These are phyloP conservation scores for Filobasidium wieringae DNA, from an alignment of 768 basidiomycete genomes.

Conservation along the genomic window DNA sequence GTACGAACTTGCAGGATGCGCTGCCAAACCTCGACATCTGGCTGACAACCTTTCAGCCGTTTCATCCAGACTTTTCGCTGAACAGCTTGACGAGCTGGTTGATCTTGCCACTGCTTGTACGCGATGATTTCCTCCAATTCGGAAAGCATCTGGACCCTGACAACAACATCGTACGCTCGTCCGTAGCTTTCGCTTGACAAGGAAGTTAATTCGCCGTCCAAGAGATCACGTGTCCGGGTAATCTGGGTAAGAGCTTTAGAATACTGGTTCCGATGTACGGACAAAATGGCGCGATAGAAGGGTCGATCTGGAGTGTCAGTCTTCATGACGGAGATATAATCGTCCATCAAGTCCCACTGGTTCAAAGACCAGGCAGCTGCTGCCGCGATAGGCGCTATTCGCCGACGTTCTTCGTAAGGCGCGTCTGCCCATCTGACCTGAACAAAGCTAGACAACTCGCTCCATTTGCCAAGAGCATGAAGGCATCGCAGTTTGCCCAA, in stretches of 20 bases:
- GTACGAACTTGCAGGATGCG: constrained; percentile 91
- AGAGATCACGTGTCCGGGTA: constrained; percentile 76
- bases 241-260: constrained; percentile 80
- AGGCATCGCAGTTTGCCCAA: constrained; percentile 90
- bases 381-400: constrained; percentile 92
- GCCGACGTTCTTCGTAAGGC: constrained; percentile 66
- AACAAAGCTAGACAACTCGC: constrained; percentile 70
- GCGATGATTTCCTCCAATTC: constrained; percentile 95
- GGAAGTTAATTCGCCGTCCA: constrained; percentile 81
- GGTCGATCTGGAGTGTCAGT: constrained; percentile 82
- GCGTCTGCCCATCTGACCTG: constrained; percentile 78
- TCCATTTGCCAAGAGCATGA: constrained; percentile 97
- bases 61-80: constrained; percentile 98
- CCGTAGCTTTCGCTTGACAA: constrained; percentile 93
- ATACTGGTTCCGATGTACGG: constrained; percentile 93
- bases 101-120: constrained; percentile 88
- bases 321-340: constrained; percentile 89
- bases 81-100: constrained; percentile 77
- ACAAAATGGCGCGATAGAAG: constrained; percentile 90
- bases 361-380: constrained; percentile 93
- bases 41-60: constrained; percentile 90
- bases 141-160: constrained; percentile 95
- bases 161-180: constrained; percentile 91
- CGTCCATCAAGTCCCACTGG: constrained; percentile 98
- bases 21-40: constrained; percentile 98